Evolutionary conservation across 2,329 filamentous ascomycete genomes (phyloP).

Genomic region (Fusarium sambucinum): DNA sequence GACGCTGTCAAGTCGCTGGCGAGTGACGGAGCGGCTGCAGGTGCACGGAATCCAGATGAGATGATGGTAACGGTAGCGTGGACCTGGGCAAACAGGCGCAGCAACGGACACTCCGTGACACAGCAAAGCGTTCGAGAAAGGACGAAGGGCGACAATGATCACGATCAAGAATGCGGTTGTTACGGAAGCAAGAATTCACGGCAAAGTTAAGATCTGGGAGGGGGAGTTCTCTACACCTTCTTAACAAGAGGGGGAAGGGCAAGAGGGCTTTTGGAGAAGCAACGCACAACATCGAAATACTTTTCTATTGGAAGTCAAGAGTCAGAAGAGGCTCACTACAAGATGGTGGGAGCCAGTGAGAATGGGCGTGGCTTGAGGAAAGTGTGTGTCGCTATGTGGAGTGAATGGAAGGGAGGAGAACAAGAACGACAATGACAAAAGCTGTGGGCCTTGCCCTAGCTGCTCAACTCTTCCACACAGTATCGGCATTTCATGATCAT

Average conservation of each 20-base stretch:
- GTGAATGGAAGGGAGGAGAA: constrained; percentile 50
- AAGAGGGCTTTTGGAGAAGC: constrained; percentile 41
- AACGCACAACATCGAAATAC: constrained; percentile 45
- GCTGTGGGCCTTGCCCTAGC: constrained; percentile 46
- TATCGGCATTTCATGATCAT: constrained; percentile 32
- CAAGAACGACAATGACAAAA: constrained; percentile 40
- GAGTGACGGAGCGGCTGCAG: constrained; percentile 48
- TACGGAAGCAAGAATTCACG: constrained; percentile 24
- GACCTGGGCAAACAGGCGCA: constrained; percentile 42
- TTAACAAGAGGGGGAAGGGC: constrained; percentile 36
- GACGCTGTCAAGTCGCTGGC: constrained; percentile 43
- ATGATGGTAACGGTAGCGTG: constrained; percentile 45
- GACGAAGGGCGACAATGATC: constrained; percentile 23
- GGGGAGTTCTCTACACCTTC: constrained; percentile 22
- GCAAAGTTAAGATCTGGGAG: constrained; percentile 18
- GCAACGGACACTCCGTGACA: constrained; percentile 45
- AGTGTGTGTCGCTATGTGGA: constrained; percentile 46
- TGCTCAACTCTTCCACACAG: constrained; percentile 39
- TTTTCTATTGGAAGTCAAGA: constrained; percentile 37
- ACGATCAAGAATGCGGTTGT: constrained; percentile 21
- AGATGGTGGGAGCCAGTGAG: constrained; percentile 36
- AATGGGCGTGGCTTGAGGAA: constrained; percentile 42
- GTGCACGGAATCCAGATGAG: constrained; percentile 46
- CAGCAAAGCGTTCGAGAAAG: constrained; percentile 40
- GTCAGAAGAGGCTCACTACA: constrained; percentile 34